phyloP scores from a whole-genome alignment of 225 moss, liverwort and hornwort genomes.

The Bryoerythrophyllum caledonicum region DNA sequence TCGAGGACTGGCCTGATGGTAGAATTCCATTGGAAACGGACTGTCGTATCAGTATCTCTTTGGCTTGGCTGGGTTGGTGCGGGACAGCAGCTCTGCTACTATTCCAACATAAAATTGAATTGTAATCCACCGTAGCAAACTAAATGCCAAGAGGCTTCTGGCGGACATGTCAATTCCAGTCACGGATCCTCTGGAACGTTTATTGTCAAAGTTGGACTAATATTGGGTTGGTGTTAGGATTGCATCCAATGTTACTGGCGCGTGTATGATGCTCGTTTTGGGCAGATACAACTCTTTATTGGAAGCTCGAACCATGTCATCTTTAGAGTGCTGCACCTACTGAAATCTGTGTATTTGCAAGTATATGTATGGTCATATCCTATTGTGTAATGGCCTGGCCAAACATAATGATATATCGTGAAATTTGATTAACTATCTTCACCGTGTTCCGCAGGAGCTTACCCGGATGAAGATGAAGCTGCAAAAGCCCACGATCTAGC shows the following conservation, averaged over 20 bases:
- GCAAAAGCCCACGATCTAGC: slow-evolving; percentile 62
- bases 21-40: background rate
- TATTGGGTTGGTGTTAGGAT: slow-evolving; percentile 3
- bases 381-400: background rate
- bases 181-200: background rate
- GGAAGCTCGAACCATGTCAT: slow-evolving; percentile 5
- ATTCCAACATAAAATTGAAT: background rate
- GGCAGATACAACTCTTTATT: background rate
- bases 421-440: slow-evolving; percentile 3
- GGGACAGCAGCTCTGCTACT: slow-evolving; percentile 3
- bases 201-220: background rate
- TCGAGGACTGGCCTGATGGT: slow-evolving; percentile 21
- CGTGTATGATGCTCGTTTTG: slow-evolving; percentile 7
- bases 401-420: background rate
- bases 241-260: slow-evolving; percentile 19
- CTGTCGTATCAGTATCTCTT: background rate
- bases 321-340: background rate
- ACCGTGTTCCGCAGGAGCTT: slow-evolving; percentile 43
- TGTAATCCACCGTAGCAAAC: background rate
- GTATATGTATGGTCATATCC: background rate
- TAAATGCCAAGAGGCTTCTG: background rate
- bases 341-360: slow-evolving; percentile 2
- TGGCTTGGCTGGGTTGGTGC: slow-evolving; percentile 11
- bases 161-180: slow-evolving; percentile 6
- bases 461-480: slow-evolving; percentile 54